phyloP scores from a whole-genome alignment of 129 eudicot species.

The Dittrichia graveolens region DNA sequence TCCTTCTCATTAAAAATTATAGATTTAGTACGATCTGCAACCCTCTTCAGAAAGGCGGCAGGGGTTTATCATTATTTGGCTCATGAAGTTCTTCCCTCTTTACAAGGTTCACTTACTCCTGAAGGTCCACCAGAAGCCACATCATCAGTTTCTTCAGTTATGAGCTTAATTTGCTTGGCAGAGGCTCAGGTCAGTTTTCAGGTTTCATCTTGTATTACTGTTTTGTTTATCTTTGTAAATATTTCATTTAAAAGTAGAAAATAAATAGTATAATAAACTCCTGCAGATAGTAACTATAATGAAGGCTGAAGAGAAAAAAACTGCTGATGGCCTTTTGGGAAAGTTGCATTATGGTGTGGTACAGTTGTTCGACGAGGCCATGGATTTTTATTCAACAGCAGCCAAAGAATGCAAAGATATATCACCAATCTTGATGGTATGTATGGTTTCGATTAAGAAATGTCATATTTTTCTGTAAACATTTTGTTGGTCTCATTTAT shows the following conservation, averaged over 20 bases:
- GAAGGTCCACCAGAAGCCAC: constrained; percentile 74
- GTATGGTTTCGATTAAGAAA: not conserved
- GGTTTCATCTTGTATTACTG: constrained; percentile 3
- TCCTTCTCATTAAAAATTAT: constrained; percentile 9
- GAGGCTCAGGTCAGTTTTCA: constrained; percentile 71
- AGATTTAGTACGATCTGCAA: constrained; percentile 72
- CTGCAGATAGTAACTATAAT: constrained; percentile 59
- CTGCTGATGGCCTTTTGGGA: constrained; percentile 51
- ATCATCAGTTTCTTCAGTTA: constrained; percentile 41
- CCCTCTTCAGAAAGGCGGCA: constrained; percentile 70
- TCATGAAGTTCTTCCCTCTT: constrained; percentile 53
- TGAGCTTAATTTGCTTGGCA: constrained; percentile 81
- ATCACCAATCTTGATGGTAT: constrained; percentile 58
- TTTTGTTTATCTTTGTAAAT: not conserved
- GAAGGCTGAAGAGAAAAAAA: constrained; percentile 67
- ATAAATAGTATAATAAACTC: too few species aligned
- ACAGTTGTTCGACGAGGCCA: constrained; percentile 62
- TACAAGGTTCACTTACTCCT: constrained; percentile 29
- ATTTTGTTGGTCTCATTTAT: not conserved
- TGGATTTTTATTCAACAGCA: constrained; percentile 24
- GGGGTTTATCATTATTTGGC: constrained; percentile 66
- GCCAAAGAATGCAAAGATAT: constrained; percentile 59
- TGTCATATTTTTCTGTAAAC: not conserved
- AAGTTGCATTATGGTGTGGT: constrained; percentile 69
- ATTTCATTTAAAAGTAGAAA: not conserved